Evolutionary conservation across 169 alveolate species (phyloP), one percentile per base, ranked within the genome.

Genomic region (Miamiensis avidus): DNA sequence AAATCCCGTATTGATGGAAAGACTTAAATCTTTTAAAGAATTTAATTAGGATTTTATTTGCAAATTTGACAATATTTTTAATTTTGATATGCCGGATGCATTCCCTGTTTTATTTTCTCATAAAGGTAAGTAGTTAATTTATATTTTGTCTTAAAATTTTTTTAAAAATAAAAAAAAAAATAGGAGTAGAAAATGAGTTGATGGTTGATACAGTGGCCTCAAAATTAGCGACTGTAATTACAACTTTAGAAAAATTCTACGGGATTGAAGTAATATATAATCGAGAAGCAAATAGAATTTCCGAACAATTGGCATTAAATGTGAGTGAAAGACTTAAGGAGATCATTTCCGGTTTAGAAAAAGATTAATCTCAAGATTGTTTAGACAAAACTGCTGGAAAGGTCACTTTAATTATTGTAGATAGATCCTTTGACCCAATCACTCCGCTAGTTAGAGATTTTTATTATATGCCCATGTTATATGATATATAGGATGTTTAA

Each of bases 361-460:
- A 0, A 25, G 87, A 86, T n/a, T 34, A 86, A 32, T 81, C 76
- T 20, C 4, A 4, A 49, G 90, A 86, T 30, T 72, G 75, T 29
- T 49, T 86, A 30, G 87, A 86, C 28, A 81, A 76, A 65, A 76
- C 49, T 29, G 86, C 90, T 0, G 90, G 90, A 31, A 86, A 86
- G 28, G 75, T 86, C 1, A 86, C 86, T 65, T 32, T 86, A 25
- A 31, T 86, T n/a, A 81, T 86, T 28, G 16, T 86, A 20, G 90
- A 86, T 75, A 31, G 90, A 11, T 82, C 90, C 16, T 74, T 20
- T 33, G 90, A 86, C 65, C 79, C 81, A 16, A 64, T 76, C 26
- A 74, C 90, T 11, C 90, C 90, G 25, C 31, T 86, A 15, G 74
- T 86, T 28, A 82, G 76, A 30, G 90, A 86, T 86, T 86, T 86